Base-by-base conservation (phyloP, 768 basidiomycete genomes). In the Tylopilus sp. region DNA sequence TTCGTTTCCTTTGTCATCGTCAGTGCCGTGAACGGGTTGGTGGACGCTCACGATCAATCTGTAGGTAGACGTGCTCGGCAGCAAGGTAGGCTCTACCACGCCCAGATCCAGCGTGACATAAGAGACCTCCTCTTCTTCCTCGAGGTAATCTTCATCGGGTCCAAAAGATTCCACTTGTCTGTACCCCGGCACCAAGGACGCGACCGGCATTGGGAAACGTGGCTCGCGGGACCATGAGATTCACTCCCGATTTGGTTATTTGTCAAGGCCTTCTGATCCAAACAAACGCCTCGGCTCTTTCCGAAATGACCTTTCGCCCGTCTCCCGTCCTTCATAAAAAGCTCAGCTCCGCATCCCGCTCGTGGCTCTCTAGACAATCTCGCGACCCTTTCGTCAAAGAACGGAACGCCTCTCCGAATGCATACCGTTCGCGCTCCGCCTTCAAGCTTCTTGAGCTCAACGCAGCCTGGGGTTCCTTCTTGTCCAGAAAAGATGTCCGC, bases 361-460 rank as follows among this genome's bases (percentile, higher is more conserved):
- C 74, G 45, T 92, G 90, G 90, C 76, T 92, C 13, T 68, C 80
- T 1, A 76, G 90, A 26, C 90, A 92, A 64, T 76, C 68, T 44
- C 72, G 77, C 13, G 90, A 92, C 63, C 87, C 86, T 0, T 89
- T 83, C 63, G 82, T 92, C 28, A 83, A 82, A 60, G 70, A 72
- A 47, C 83, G 86, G 34, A 68, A 73, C 45, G 63, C 74, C 0
- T 64, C 73, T 24, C 70, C 78, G 9, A 64, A 67, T 0, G 62
- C 76, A 12, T 96, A 84, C 69, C 86, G 93, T 24, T 86, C 95
- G 0, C 84, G 96, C 43, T 88, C 92, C 13, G 92, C 94, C 4
- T 96, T 90, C 77, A 98, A 98, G 72, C 83, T 98, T 16, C 69
- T 93, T 53, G 89, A 94, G 61, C 79, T 98, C 45, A 76, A 90